phyloP scores from a whole-genome alignment of 495 filamentous ascomycete genomes.

The Tricharina praecox region DNA sequence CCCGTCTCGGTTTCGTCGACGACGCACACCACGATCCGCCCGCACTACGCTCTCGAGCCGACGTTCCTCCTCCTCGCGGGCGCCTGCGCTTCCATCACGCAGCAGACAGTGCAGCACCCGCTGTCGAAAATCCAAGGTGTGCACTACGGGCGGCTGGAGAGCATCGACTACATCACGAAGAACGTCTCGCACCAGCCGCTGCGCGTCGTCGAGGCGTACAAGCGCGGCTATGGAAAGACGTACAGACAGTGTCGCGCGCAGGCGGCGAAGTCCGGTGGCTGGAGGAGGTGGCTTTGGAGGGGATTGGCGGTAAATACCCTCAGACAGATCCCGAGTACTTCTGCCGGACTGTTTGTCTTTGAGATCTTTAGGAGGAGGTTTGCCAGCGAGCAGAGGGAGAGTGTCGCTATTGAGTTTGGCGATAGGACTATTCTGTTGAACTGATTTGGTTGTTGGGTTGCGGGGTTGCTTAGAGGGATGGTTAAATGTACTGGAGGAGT shows the following conservation, averaged over 20 bases:
- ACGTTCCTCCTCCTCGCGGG: constrained; percentile 64
- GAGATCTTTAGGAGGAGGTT: constrained; percentile 72
- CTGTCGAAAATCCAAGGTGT: constrained; percentile 55
- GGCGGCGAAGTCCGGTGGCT: constrained; percentile 44
- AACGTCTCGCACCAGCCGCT: constrained; percentile 15
- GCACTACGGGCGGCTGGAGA: constrained; percentile 64
- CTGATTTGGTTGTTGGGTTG: too few relatives aligned
- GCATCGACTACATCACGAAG: constrained; percentile 46
- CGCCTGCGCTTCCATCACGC: constrained; percentile 53
- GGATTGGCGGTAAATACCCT: constrained; percentile 61
- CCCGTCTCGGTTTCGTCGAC: constrained; percentile 9
- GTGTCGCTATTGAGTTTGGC: constrained; percentile 14
- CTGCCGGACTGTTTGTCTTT: constrained; percentile 77
- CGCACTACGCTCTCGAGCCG: constrained; percentile 75
- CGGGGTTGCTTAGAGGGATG: too few relatives aligned
- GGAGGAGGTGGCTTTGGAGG: constrained; percentile 56
- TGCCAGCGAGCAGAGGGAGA: constrained; percentile 47
- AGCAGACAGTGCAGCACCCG: constrained; percentile 68
- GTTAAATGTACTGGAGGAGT: too few relatives aligned
- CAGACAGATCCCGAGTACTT: constrained; percentile 72
- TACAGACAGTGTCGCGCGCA: constrained; percentile 49
- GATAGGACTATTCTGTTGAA: constrained; percentile 16
- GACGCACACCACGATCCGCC: constrained; percentile 39
- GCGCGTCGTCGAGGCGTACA: constrained; percentile 41
- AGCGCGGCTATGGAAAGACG: constrained; percentile 59